Evolutionary conservation across 345 rosid species (phyloP), one percentile per base, ranked within the genome.

Genomic region (Eucalyptus decipiens): DNA sequence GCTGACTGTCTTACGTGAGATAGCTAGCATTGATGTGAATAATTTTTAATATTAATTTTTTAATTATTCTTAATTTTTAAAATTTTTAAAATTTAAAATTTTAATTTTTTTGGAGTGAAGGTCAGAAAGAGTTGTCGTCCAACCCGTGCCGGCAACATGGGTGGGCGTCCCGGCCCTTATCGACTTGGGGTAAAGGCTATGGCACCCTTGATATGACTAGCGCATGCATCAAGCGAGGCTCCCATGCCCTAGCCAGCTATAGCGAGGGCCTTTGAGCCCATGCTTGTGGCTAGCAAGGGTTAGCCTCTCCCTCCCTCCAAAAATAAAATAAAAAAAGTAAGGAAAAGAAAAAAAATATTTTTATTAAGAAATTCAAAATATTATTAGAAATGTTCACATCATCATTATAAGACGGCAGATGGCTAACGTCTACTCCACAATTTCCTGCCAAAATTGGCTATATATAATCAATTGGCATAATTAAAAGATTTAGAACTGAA

Each of bases 381-480:
- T 56, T 24, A 56, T 56, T 56, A 56, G 8, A 56, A 56, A 56
- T 56, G 62, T 10, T 24, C 21, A 52, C 0, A 52, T 52, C 24
- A 52, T 52, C 11, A 19, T 52, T 52, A 52, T 19, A 52, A 52
- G 58, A 52, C 5, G 23, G 10, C 5, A 1, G 24, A 52, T 52
- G 58, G 58, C 1, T 3, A 0, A 3, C 11, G 0, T 52, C 26
- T 56, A 56, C 28, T 56, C 30, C 11, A 10, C 3, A 5, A 56
- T 56, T 56, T 56, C 6, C 0, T 21, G 5, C 10, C 4, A 52
- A 52, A 52, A 52, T 52, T 52, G 58, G 26, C 2, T 52, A 21
- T 4, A 52, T 52, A 4, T 28, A 56, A 21, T 56, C 3, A 24
- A 56, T 56, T 56, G 6, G 6, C 5, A 56, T 56, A 56, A 56